phyloP scores from a whole-genome alignment of 257 asterid genomes.

The Scutellaria baicalensis region DNA sequence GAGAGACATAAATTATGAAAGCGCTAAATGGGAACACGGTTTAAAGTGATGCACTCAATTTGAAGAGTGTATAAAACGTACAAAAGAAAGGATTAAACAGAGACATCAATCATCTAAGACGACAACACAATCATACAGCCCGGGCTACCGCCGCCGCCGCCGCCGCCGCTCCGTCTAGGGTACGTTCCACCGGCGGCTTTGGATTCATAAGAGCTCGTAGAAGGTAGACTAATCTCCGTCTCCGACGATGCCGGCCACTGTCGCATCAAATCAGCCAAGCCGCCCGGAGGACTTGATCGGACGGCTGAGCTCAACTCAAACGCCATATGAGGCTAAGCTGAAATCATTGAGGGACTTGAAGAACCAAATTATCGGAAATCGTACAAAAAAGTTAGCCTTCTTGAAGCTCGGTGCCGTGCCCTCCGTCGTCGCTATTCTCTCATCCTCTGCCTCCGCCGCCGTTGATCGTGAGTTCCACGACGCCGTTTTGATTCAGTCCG shows the following conservation, averaged over 20 bases:
- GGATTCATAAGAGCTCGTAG: not conserved
- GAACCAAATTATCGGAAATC: slow-evolving; percentile 91
- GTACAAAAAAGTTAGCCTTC: slow-evolving; percentile 68
- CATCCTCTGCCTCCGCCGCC: slow-evolving; percentile 31
- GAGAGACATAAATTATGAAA: too few species aligned
- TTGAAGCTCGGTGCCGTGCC: slow-evolving; percentile 88
- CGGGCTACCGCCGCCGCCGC: not conserved
- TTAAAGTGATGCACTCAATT: too few species aligned
- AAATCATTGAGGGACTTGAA: slow-evolving; percentile 74
- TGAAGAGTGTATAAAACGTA: not conserved
- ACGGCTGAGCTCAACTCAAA: slow-evolving; percentile 35
- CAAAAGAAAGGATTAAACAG: not conserved
- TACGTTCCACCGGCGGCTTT: slow-evolving; percentile 21
- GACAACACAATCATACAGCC: slow-evolving; percentile 10
- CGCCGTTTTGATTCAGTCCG: slow-evolving; percentile 57
- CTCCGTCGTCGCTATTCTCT: slow-evolving; percentile 50
- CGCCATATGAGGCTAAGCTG: slow-evolving; percentile 45
- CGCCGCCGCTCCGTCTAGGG: slow-evolving; percentile 15
- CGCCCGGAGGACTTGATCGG: slow-evolving; percentile 70
- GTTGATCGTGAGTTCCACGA: slow-evolving; percentile 36
- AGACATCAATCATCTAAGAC: not conserved
- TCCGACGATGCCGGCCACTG: slow-evolving; percentile 53
- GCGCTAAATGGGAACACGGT: too few species aligned
- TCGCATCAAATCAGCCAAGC: slow-evolving; percentile 40
- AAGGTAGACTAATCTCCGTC: not conserved